Conservation (phyloP, 169 alveolate genomes). For the Cryptosporidium parvum region DNA sequence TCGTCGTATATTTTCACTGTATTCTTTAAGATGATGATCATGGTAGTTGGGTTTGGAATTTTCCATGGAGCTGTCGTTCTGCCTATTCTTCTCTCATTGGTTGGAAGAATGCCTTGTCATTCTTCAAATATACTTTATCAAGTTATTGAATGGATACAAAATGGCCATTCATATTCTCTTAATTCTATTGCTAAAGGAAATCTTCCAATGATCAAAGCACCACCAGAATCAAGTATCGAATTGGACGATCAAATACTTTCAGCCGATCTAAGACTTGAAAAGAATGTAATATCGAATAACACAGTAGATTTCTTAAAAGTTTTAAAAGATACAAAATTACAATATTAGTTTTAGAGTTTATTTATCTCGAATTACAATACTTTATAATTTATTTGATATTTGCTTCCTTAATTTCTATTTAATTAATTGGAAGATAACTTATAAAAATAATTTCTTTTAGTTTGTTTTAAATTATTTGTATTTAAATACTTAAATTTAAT, state of each 20-base stretch:
- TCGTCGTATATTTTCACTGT: conserved; percentile 83
- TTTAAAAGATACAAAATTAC: background rate
- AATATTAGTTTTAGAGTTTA: background rate
- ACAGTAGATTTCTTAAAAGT: background rate
- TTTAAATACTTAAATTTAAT: background rate
- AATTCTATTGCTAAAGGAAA: conserved; percentile 16
- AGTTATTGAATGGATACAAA: conserved; percentile 37
- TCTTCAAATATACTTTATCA: conserved; percentile 28
- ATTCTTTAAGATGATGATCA: conserved; percentile 84
- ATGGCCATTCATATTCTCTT: conserved; percentile 18
- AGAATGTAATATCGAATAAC: background rate
- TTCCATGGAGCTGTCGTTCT: conserved; percentile 78
- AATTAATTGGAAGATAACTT: background rate
- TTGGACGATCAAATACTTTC: background rate
- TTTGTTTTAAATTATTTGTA: no score
- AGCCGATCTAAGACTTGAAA: background rate
- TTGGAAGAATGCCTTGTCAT: conserved; percentile 75
- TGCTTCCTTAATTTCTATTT: background rate
- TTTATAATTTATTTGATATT: no score
- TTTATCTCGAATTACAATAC: background rate
- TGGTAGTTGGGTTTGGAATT: conserved; percentile 81
- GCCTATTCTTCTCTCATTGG: conserved; percentile 75
- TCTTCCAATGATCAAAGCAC: conserved; percentile 24
- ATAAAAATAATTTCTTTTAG: no score
- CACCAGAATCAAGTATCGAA: conserved; percentile 6